These are phyloP conservation scores for Persicaria tinctoria DNA, from an alignment of 148 eudicot genomes.

Conservation along the genomic window DNA sequence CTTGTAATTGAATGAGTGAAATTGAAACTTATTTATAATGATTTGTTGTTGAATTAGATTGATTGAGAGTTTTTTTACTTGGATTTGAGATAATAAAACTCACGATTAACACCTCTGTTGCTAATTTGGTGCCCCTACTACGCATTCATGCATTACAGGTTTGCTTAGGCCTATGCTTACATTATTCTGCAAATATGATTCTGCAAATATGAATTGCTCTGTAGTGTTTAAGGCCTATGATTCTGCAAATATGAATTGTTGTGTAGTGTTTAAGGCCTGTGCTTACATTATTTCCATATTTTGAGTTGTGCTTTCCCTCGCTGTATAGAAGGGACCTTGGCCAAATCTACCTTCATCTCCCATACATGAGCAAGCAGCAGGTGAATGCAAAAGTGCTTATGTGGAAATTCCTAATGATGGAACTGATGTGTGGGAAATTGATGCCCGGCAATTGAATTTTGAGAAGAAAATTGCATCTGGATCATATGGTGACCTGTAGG, in stretches of 20 bases:
- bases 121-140: no score
- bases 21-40: no score
- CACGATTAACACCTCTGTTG: no score
- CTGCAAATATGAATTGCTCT: no score
- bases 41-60: no score
- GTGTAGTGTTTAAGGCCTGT: neutral
- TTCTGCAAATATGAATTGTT: neutral
- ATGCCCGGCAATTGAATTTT: constrained; percentile 63
- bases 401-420: constrained; percentile 86
- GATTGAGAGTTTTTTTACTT: no score
- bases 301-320: neutral
- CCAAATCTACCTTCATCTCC: constrained; percentile 52
- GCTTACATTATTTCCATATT: neutral
- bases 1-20: no score
- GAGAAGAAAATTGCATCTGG: constrained; percentile 91
- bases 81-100: no score
- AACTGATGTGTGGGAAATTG: constrained; percentile 97
- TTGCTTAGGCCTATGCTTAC: no score
- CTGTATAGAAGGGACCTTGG: constrained; percentile 65
- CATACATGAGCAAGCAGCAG: constrained; percentile 33
- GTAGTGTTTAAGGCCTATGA: no score
- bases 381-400: constrained; percentile 43
- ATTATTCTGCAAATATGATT: no score
- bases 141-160: no score
- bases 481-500: constrained; percentile 98